phyloP scores from a whole-genome alignment of 192 early-diverging fungal genomes.

The Linnemannia elongata region DNA sequence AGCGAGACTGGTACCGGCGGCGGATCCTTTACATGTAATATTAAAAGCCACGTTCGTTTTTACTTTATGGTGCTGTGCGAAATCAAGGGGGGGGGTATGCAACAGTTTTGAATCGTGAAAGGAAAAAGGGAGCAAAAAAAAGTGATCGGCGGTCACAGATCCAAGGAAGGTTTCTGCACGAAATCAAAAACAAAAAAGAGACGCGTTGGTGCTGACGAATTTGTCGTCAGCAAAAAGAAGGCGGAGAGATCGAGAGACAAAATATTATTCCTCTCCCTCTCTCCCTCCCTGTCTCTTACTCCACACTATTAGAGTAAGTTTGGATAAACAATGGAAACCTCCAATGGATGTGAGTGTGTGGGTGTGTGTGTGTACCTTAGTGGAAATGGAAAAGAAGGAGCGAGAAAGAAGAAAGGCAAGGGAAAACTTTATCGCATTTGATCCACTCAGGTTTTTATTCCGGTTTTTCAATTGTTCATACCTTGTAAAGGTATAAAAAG shows the following conservation, averaged over 20 bases:
- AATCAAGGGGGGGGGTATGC: background rate
- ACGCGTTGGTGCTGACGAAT: conserved; percentile 30
- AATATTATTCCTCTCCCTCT: no score
- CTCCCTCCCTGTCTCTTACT: background rate
- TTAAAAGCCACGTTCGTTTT: background rate
- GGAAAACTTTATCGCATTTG: background rate
- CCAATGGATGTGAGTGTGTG: background rate
- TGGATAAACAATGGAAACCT: background rate
- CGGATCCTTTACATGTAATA: conserved; percentile 3
- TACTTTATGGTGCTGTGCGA: no score
- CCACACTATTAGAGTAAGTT: background rate
- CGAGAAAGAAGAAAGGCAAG: background rate
- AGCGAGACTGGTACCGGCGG: conserved; percentile 13
- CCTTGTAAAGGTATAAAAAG: background rate
- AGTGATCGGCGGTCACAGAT: conserved; percentile 2
- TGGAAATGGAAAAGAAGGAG: background rate
- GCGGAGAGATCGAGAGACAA: background rate
- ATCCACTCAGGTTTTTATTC: background rate
- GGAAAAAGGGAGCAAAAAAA: background rate
- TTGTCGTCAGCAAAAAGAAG: conserved; percentile 13
- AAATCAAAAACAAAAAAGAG: background rate
- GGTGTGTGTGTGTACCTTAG: background rate
- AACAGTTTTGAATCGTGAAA: background rate
- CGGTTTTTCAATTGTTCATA: background rate
- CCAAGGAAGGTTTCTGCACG: background rate